These are phyloP conservation scores for Pythium utonaiense DNA, from an alignment of 352 stramenopile species.

Conservation along the genomic window DNA sequence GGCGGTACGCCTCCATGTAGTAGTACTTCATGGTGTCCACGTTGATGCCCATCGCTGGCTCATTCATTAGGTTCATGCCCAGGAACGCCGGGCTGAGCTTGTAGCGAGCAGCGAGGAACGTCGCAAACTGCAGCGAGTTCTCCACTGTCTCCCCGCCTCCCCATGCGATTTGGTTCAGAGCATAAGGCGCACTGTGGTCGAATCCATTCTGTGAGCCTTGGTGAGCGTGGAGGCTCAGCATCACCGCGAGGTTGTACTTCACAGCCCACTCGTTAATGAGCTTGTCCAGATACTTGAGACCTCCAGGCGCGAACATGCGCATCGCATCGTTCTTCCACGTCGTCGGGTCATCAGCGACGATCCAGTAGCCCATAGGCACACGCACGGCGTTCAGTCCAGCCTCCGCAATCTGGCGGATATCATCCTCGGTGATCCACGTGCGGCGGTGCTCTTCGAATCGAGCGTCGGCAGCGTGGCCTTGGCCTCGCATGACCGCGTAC, in stretches of 20 bases:
- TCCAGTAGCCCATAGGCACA: slow-evolving; percentile 51
- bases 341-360: slow-evolving; percentile 26
- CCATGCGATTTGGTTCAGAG: slow-evolving; percentile 21
- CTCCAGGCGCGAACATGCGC: slow-evolving; percentile 20
- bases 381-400: slow-evolving; percentile 29
- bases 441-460: slow-evolving; percentile 48
- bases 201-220: slow-evolving; percentile 54
- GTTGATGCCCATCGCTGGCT: slow-evolving; percentile 28
- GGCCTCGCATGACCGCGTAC: slow-evolving; percentile 14
- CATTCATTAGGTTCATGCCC: slow-evolving; percentile 51
- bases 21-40: slow-evolving; percentile 28
- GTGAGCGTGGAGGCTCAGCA: slow-evolving; percentile 53
- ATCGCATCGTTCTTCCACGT: background rate
- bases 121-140: slow-evolving; percentile 35
- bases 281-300: slow-evolving; percentile 46
- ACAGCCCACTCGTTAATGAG: slow-evolving; percentile 49
- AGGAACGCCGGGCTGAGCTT: slow-evolving; percentile 41
- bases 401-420: slow-evolving; percentile 36
- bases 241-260: slow-evolving; percentile 51
- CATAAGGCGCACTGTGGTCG: slow-evolving; percentile 39
- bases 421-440: slow-evolving; percentile 46
- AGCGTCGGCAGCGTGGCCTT: slow-evolving; percentile 2
- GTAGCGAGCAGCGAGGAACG: slow-evolving; percentile 43
- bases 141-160: slow-evolving; percentile 20
- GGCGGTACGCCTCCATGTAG: slow-evolving; percentile 49